phyloP scores from a whole-genome alignment of 176 grass and related monocot species.

The Elaeis guineensis region DNA sequence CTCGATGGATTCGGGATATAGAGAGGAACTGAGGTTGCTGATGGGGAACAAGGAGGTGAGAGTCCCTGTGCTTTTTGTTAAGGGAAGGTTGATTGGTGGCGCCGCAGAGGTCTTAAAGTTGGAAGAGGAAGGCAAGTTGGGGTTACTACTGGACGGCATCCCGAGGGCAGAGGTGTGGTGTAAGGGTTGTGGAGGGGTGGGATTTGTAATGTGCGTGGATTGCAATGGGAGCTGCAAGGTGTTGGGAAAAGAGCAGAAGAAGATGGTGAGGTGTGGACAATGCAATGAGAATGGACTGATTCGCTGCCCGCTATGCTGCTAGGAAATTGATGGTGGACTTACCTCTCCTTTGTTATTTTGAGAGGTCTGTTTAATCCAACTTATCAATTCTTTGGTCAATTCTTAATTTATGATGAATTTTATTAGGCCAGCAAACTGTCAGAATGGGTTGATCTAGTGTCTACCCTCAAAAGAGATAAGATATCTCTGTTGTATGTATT shows the following conservation, averaged over 20 bases:
- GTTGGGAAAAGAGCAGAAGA: constrained; percentile 51
- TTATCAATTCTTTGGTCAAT: no score
- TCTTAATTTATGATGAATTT: no score
- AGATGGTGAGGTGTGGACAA: constrained; percentile 47
- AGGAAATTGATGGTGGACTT: background rate
- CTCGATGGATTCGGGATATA: constrained; percentile 97
- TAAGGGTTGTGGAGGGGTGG: constrained; percentile 67
- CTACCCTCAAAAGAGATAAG: no score
- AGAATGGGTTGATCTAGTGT: no score
- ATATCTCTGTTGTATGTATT: no score
- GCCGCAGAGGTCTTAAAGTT: constrained; percentile 54
- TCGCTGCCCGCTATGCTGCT: constrained; percentile 83
- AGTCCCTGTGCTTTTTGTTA: constrained; percentile 72
- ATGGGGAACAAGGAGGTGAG: constrained; percentile 53
- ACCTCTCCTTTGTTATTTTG: background rate
- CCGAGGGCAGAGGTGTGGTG: constrained; percentile 65
- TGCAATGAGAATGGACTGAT: constrained; percentile 97
- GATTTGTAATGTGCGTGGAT: constrained; percentile 83
- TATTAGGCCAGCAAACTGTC: no score
- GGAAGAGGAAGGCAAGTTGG: constrained; percentile 85
- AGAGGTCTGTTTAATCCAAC: background rate
- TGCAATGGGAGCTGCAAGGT: constrained; percentile 97
- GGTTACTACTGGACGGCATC: constrained; percentile 45
- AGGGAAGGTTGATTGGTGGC: constrained; percentile 56
- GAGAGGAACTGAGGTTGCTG: constrained; percentile 72